Base-by-base conservation (phyloP, 192 early-diverging fungal genomes). In the Martensiomyces pterosporus region DNA sequence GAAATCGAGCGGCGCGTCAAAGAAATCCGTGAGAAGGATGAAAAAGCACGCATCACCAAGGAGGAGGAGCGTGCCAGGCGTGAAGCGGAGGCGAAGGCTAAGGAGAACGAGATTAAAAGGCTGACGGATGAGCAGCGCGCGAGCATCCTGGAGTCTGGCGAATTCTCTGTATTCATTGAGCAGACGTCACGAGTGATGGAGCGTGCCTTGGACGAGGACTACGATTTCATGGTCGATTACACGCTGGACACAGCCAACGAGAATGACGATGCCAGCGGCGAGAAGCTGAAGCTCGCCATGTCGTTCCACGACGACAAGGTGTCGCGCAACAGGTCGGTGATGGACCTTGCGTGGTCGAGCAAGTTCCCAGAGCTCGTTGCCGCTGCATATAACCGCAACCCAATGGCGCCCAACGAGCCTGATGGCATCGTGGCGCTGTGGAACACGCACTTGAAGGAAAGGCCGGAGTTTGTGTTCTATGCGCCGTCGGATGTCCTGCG, bases 151-250 rank as follows among this genome's bases (percentile, higher is more conserved):
- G 64, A 65, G 29, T 87, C 91, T 10, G 68, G 77, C 29, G 80
- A 80, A 22, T 98, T 98, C 71, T 55, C 79, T 13, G 79, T 88
- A 9, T 99, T 99, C 72, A 73, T 99, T 37, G 91, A 96, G 33
- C 64, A 75, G 27, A 88, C 90, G 23, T 80, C 92, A 12, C 93
- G 89, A 62, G 64, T 96, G 49, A 64, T 98, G 49, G 94, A 97
- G 61, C 68, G 93, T 22, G 93, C 89, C 16, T 67, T 99, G 72
- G 85, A 85, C 56, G 83, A 90, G 42, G 76, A 77, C 43, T 97
- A 92, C 57, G 95, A 98, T 68, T 83, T 87, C 55, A 82, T 98
- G 82, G 86, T 81, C 34, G 95, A 99, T 78, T 99, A 99, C 78
- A 87, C 83, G 59, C 71, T 87, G 23, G 79, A 77, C 7, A 38